Base-by-base conservation (phyloP, 305 asterid genomes). In the Plantago rigida region DNA sequence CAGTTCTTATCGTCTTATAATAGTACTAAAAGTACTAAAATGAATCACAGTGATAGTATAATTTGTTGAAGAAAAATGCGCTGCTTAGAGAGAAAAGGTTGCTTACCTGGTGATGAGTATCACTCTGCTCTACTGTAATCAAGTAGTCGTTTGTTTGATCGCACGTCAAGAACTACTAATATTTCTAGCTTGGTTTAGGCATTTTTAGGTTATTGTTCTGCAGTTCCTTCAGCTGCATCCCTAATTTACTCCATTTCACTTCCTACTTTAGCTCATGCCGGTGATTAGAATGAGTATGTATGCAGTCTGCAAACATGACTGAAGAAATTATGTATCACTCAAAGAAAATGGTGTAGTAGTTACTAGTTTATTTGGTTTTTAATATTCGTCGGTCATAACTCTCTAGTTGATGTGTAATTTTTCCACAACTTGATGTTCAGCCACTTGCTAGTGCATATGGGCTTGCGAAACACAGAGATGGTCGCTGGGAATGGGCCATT, bases 401-500 rank as follows among this genome's bases (percentile, higher is more conserved):
- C 73, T 66, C 13, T 49, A 70, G 28, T 49, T 13, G 59, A 67
- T 49, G 29, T 44, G 36, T 52, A 49, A 17, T 67, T 4, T 69
- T 54, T 22, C 14, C 58, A 59, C 70, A 65, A 44, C 55, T 13
- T 69, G 45, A 47, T 56, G 24, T 79, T 75, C 82, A 93, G 99
- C 96, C 99, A 10, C 81, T 93, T 54, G 87, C 95, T 69, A 86
- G 99, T 77, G 99, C 99, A 63, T 92, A 89, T 75, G 97, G 99
- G 13, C 97, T 92, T 56, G 99, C 99, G 36, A 92, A 92, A 76
- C 97, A 92, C 72, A 86, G 96, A 78, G 99, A 92, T 83, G 99
- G 99, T 77, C 97, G 99, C 53, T 92, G 99, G 99, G 99, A 92
- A 77, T 92, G 99, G 99, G 99, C 99, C 72, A 92, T 92, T 75